Conservation (phyloP, 176 grass and related monocot species). For the Raddia guianensis region DNA sequence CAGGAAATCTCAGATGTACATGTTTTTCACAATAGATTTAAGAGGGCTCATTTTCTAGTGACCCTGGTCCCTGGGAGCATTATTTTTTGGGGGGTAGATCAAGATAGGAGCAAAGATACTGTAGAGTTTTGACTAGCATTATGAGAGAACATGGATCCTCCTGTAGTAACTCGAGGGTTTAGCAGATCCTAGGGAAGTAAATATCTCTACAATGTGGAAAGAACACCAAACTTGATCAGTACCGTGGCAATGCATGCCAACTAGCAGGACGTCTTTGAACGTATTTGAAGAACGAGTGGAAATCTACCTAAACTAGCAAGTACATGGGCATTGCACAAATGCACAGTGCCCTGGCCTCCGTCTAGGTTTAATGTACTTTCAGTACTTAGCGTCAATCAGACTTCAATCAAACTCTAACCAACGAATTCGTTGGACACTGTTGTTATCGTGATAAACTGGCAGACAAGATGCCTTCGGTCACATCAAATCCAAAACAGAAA, state of each 20-base stretch:
- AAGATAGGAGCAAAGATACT: background rate
- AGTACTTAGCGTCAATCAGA: slow-evolving; percentile 28
- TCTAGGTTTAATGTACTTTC: slow-evolving; percentile 29
- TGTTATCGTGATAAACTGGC: slow-evolving; percentile 25
- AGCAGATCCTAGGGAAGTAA: slow-evolving; percentile 24
- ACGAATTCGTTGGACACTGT: slow-evolving; percentile 7
- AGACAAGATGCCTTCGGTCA: slow-evolving; percentile 3
- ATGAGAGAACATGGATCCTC: slow-evolving; percentile 24
- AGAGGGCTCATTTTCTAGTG: background rate
- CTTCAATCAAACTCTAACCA: slow-evolving; percentile 22
- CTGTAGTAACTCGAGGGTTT: slow-evolving; percentile 27
- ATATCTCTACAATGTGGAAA: slow-evolving; percentile 27
- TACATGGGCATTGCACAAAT: slow-evolving; percentile 5
- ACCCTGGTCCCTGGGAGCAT: background rate
- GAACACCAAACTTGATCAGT: slow-evolving; percentile 13
- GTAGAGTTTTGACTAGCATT: slow-evolving; percentile 40
- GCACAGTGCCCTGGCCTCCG: background rate
- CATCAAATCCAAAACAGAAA: slow-evolving; percentile 18
- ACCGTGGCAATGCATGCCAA: slow-evolving; percentile 18
- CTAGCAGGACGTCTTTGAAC: background rate
- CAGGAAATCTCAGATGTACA: background rate
- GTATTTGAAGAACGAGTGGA: slow-evolving; percentile 4
- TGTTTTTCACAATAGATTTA: background rate
- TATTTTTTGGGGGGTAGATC: slow-evolving; percentile 28
- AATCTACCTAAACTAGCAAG: slow-evolving; percentile 36